Conservation (phyloP, 257 asterid genomes). For the Buddleja alternifolia region DNA sequence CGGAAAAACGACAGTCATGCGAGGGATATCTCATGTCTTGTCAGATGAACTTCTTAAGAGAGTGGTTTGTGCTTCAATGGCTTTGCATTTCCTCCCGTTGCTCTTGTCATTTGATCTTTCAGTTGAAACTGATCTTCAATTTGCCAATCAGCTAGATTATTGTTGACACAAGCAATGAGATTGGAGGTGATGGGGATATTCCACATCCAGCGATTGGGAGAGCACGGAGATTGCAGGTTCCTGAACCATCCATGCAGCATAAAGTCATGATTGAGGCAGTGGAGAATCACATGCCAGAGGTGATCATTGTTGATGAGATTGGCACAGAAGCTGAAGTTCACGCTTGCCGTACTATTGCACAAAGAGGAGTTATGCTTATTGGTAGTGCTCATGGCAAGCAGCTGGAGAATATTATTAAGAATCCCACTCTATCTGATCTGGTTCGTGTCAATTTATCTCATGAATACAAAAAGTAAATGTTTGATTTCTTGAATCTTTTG, state of each 20-base stretch:
- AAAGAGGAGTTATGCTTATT: slow-evolving; percentile 89
- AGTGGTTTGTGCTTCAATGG: slow-evolving; percentile 63
- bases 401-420: slow-evolving; percentile 67
- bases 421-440: slow-evolving; percentile 65
- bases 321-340: slow-evolving; percentile 77
- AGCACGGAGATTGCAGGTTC: slow-evolving; percentile 81
- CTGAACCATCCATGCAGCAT: slow-evolving; percentile 70
- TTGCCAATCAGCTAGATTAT: slow-evolving; percentile 62
- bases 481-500: neutral
- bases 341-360: slow-evolving; percentile 79
- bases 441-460: slow-evolving; percentile 43
- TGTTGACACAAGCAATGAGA: slow-evolving; percentile 84
- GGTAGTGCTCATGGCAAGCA: slow-evolving; percentile 84
- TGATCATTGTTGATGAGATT: slow-evolving; percentile 79
- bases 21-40: slow-evolving; percentile 71
- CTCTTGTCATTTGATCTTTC: slow-evolving; percentile 5
- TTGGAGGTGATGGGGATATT: slow-evolving; percentile 85
- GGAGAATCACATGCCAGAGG: slow-evolving; percentile 93
- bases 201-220: slow-evolving; percentile 80
- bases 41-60: slow-evolving; percentile 77
- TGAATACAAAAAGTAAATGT: neutral
- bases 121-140: slow-evolving; percentile 16
- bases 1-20: slow-evolving; percentile 78
- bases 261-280: slow-evolving; percentile 84
- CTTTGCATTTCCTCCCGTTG: slow-evolving; percentile 4